phyloP scores from a whole-genome alignment of 2,329 filamentous ascomycete genomes.

The Neofusicoccum cordaticola region DNA sequence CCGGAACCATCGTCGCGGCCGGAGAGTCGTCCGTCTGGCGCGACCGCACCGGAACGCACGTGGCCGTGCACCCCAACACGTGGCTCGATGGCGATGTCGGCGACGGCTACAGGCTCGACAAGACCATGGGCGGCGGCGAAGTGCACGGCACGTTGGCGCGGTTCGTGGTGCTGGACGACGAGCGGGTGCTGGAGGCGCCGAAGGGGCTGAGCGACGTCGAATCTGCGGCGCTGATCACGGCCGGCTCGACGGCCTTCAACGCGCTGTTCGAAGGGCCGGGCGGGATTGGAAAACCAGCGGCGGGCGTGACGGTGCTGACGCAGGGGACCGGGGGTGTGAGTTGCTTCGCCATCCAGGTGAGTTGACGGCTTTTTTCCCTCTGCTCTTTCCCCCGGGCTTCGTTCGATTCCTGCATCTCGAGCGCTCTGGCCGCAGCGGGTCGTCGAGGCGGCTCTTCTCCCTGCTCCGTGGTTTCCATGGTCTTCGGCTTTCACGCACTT shows the following conservation, averaged over 20 bases:
- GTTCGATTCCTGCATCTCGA: no score
- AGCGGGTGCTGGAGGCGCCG: conserved; percentile 42
- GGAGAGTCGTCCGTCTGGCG: conserved; percentile 16
- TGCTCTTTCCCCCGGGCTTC: no score
- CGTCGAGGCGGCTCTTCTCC: not conserved
- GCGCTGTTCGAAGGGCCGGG: conserved; percentile 40
- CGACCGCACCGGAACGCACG: conserved; percentile 14
- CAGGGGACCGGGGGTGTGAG: conserved; percentile 28
- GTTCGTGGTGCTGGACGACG: conserved; percentile 43
- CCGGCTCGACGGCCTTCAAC: conserved; percentile 51
- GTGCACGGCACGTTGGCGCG: conserved; percentile 42
- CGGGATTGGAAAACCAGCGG: conserved; percentile 31
- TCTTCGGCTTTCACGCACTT: no score
- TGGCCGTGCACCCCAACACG: conserved; percentile 18
- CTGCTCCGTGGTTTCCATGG: conserved; percentile 21
- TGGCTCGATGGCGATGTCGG: conserved; percentile 22
- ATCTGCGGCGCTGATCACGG: conserved; percentile 42
- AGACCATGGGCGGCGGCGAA: conserved; percentile 25
- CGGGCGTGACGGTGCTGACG: conserved; percentile 31
- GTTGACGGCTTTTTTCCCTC: not conserved
- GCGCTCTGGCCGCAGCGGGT: no score
- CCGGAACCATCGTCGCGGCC: conserved; percentile 20
- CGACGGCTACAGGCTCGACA: conserved; percentile 5
- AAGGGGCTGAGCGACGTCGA: conserved; percentile 34
- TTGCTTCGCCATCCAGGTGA: conserved; percentile 18